Evolutionary conservation across 345 rosid genomes (phyloP).

Genomic region (Viola odorata): DNA sequence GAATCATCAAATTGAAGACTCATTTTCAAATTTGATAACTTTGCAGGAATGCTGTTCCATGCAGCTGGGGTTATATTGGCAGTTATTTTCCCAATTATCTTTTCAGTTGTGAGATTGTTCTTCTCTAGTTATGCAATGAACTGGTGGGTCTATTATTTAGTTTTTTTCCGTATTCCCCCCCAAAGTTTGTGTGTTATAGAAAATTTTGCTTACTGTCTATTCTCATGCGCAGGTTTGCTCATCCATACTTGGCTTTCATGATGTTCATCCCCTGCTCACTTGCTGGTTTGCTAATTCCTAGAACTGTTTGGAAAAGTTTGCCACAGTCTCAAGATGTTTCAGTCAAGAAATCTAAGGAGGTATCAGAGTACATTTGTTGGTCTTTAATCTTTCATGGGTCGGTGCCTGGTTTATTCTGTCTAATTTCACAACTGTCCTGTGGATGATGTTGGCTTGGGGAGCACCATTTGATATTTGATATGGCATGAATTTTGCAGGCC

Average conservation of each 20-base stretch:
- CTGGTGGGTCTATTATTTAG: slow-evolving; percentile 48
- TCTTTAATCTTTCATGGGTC: background rate
- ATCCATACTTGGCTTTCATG: slow-evolving; percentile 73
- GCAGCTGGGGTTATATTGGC: slow-evolving; percentile 61
- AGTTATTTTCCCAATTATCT: slow-evolving; percentile 55
- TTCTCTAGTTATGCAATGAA: slow-evolving; percentile 71
- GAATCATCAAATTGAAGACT: background rate
- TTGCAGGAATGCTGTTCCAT: slow-evolving; percentile 71
- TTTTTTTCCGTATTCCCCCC: background rate
- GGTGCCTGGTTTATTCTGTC: background rate
- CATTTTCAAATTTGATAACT: slow-evolving; percentile 13
- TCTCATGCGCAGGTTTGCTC: slow-evolving; percentile 77
- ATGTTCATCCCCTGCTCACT: slow-evolving; percentile 84
- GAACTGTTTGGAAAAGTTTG: slow-evolving; percentile 39
- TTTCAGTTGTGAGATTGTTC: slow-evolving; percentile 64
- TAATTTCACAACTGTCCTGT: background rate
- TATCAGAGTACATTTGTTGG: slow-evolving; percentile 21
- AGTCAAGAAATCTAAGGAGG: slow-evolving; percentile 60
- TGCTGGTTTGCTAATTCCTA: slow-evolving; percentile 74
- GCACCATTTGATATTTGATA: slow-evolving; percentile 8
- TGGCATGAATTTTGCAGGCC: slow-evolving; percentile 43
- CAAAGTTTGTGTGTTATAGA: too few relatives aligned
- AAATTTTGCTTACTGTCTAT: too few relatives aligned
- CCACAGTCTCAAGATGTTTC: slow-evolving; percentile 61
- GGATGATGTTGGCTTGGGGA: background rate